phyloP scores from a whole-genome alignment of 768 basidiomycete genomes.

The Xerocomellus intermedius region DNA sequence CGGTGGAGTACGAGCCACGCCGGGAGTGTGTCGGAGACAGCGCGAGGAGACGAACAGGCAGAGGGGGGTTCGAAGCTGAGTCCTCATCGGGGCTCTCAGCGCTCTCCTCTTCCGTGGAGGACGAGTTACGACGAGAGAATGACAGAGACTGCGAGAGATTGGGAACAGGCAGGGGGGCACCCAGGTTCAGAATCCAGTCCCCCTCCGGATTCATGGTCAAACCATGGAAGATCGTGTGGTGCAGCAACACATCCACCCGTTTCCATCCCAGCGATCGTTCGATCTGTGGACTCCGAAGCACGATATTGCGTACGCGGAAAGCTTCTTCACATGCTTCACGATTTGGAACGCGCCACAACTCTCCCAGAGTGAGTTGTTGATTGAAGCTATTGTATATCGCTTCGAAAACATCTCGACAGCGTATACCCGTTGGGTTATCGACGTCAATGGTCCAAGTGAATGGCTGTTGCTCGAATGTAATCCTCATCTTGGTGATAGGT shows the following conservation, averaged over 20 bases:
- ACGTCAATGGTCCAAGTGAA: slow-evolving; percentile 38
- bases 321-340: slow-evolving; percentile 34
- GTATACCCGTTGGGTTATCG: slow-evolving; percentile 39
- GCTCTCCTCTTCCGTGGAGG: neutral
- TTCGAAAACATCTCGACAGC: slow-evolving; percentile 54
- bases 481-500: slow-evolving; percentile 43
- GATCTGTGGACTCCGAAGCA: slow-evolving; percentile 33
- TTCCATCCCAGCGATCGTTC: slow-evolving; percentile 46
- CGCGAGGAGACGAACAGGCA: no score
- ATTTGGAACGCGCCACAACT: slow-evolving; percentile 33
- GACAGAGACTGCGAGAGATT: neutral
- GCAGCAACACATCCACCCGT: slow-evolving; percentile 52
- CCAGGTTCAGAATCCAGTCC: slow-evolving; percentile 31
- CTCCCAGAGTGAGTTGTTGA: slow-evolving; percentile 40
- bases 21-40: neutral
- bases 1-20: neutral
- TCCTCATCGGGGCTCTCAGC: neutral
- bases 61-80: no score
- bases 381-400: slow-evolving; percentile 50
- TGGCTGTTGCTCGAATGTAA: slow-evolving; percentile 39
- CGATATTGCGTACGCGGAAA: slow-evolving; percentile 41
- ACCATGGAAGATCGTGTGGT: slow-evolving; percentile 51
- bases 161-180: neutral
- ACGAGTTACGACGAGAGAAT: neutral
- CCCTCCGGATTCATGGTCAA: slow-evolving; percentile 31